A percentile compares a stretch with the other conserved stretches of the same genome.
Evolutionary conservation across 139 green algal genomes (phyloP).

Genomic region (Picochlorum sp.): DNA sequence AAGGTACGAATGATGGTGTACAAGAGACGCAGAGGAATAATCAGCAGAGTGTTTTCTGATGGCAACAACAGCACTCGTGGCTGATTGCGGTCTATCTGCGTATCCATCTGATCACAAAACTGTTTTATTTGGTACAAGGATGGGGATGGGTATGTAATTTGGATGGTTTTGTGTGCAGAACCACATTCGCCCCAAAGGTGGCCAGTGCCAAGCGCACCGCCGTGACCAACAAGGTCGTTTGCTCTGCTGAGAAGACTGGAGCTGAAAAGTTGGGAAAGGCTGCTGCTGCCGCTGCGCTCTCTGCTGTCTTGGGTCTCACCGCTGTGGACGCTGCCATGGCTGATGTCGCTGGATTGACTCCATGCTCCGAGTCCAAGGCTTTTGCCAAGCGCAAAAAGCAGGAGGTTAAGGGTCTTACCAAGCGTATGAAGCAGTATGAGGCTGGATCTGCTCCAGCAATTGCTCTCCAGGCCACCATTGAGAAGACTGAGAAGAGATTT

Average conservation of each 20-base stretch:
- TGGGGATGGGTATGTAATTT: not conserved
- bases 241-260: conserved; percentile 25
- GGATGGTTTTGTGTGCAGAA: not conserved
- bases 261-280: conserved; percentile 33
- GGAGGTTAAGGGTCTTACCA: conserved; percentile 80
- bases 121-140: no score
- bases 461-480: conserved; percentile 88
- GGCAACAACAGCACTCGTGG: no score
- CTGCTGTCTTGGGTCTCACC: conserved; percentile 49
- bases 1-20: not conserved
- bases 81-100: no score
- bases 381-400: conserved; percentile 93
- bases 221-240: conserved; percentile 3
- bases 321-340: conserved; percentile 82
- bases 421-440: conserved; percentile 91
- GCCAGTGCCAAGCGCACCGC: conserved; percentile 5
- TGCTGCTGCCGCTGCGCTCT: conserved; percentile 58
- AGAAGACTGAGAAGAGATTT: conserved; percentile 90
- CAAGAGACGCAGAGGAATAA: no score
- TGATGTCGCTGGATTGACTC: conserved; percentile 91
- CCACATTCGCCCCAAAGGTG: conserved; percentile 1
- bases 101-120: no score
- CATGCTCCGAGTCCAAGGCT: conserved; percentile 90
- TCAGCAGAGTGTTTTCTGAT: no score
- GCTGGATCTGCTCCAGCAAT: conserved; percentile 72